Evolutionary conservation across 345 rosid species (phyloP), one percentile per base, ranked within the genome.

Genomic region (Pugionium cornutum): DNA sequence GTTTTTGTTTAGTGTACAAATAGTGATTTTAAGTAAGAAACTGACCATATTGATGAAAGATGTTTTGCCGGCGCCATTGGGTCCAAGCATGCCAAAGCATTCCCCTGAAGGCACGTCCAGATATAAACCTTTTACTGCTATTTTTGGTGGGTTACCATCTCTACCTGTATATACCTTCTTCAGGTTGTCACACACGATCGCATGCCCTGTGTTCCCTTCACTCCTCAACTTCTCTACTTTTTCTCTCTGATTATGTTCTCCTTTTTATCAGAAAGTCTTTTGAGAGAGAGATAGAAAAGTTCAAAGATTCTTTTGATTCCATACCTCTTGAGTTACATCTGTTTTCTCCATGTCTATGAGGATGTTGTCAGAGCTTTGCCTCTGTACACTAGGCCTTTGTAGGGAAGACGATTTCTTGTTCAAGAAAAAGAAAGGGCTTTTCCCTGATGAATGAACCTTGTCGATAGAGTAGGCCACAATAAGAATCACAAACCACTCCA

Each of bases 31-130:
- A 11, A 1, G 3, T 30, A 11, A 0, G 3, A 28, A 31, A 81
- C 83, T 79, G 41, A 90, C 99, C 97, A 94, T 94, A 59, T 79
- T 86, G 59, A 94, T 94, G 67, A 94, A 88, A 57, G 97, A 90
- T 52, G 97, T 88, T 75, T 94, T 94, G 36, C 99, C 97, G 2
- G 99, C 96, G 52, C 97, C 99, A 73, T 94, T 94, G 2, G 97
- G 99, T 69, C 99, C 97, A 59, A 94, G 92, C 88, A 94, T 83
- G 42, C 99, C 99, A 49, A 94, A 90, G 77, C 99, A 94, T 77
- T 94, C 95, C 44, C 95, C 97, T 36, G 81, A 76, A 64, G 92
- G 85, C 70, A 94, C 63, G 58, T 84, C 95, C 70, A 94, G 97
- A 71, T 95, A 90, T 64, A 94, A 74, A 9, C 95, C 99, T 75